A percentile compares a stretch with the other conserved stretches of the same genome.
Conservation (phyloP, 164 flowering plant species). For the Sedum album region DNA sequence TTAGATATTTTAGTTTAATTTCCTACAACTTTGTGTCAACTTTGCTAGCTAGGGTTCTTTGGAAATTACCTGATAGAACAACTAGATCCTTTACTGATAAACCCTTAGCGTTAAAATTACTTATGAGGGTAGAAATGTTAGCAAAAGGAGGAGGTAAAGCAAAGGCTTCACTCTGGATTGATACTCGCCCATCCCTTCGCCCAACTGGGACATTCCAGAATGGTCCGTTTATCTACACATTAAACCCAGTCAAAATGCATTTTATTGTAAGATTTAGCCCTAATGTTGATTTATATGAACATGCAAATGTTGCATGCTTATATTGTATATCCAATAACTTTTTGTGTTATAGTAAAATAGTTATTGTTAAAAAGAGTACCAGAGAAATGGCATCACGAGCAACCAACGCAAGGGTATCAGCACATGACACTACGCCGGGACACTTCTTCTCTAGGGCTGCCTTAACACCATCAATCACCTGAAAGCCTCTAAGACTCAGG, state of each 20-base stretch:
- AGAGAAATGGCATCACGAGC: conserved; percentile 37
- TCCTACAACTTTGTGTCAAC: background rate
- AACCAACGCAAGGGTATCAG: conserved; percentile 37
- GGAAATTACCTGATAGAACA: conserved; percentile 24
- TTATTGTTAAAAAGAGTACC: too few species aligned
- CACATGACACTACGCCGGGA: conserved; percentile 49
- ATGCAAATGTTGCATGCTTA: background rate
- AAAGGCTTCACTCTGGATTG: conserved; percentile 14
- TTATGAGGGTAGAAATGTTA: conserved; percentile 14
- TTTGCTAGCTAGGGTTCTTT: background rate
- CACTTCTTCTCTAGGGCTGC: conserved; percentile 37
- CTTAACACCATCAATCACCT: conserved; percentile 42
- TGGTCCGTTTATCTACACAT: conserved; percentile 23
- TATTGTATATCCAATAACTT: too few species aligned
- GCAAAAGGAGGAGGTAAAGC: conserved; percentile 10
- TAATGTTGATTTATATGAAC: background rate
- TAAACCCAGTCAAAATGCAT: background rate
- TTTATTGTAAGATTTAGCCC: too few species aligned
- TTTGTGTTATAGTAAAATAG: too few species aligned
- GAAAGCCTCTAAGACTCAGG: conserved; percentile 35
- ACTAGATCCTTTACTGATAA: conserved; percentile 24
- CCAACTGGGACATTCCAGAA: conserved; percentile 23
- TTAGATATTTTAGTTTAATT: background rate
- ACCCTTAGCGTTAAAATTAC: conserved; percentile 15
- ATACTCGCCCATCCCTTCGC: conserved; percentile 28